Evolutionary conservation across 2,329 filamentous ascomycete species (phyloP), one percentile per base, ranked within the genome.

Genomic region (Penicillium concentricum): DNA sequence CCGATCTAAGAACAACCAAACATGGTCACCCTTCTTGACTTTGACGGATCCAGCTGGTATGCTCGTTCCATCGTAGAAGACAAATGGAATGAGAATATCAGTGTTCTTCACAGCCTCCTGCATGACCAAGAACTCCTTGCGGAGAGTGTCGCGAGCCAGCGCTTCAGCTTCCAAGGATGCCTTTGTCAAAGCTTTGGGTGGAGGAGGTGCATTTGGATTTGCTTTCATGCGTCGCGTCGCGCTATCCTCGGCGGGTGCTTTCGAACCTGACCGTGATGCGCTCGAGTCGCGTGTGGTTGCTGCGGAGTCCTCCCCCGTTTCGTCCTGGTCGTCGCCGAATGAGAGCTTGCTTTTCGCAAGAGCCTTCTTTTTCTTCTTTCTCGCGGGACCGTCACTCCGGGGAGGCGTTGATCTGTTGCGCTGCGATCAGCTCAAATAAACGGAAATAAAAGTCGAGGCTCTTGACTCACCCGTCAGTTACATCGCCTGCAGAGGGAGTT

Each of bases 1-100:
- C 69, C 89, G 87, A 74, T 99, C 94, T 3, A 99, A 79, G 63
- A 97, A 96, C 1, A 97, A 78, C 94, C 94, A 97, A 26, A 95
- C 82, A 55, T 87, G 88, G 69, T 97, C 94, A 10, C 94, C 93
- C 76, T 99, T 99, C 74, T 92, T 96, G 49, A 97, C 84, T 57
- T 88, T 87, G 46, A 93, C 92, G 15, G 84, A 84, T 1, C 93
- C 92, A 16, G 92, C 91, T 0, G 92, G 90, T 12, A 90, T 89
- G 72, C 95, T 93, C 22, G 91, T 91, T 16, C 94, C 94, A 65
- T 97, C 93, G 76, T 97, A 97, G 72, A 97, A 97, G 4, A 97
- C 91, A 73, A 97, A 99, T 0, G 94, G 94, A 32, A 99, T 88
- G 16, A 89, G 82, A 53, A 99, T 90, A 69, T 97, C 92, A 9